These are phyloP conservation scores for Ceratocystis destructans DNA, from an alignment of 2,329 filamentous ascomycete genomes.

Conservation along the genomic window DNA sequence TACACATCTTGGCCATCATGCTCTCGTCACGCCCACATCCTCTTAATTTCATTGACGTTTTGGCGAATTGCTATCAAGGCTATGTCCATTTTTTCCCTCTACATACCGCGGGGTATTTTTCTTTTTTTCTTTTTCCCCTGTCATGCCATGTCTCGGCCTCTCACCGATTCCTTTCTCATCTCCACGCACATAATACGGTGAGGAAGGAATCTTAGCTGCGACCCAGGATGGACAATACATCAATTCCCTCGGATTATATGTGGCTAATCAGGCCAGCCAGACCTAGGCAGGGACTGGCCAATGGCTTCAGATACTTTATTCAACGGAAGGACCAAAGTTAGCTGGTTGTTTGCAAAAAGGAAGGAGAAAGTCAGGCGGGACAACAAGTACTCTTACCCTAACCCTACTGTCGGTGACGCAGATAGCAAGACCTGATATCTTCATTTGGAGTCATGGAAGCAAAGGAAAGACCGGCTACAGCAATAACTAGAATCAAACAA, in stretches of 20 bases:
- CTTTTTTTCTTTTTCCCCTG: background rate
- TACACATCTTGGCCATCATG: no score
- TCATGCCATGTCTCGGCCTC: background rate
- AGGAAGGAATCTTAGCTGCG: background rate
- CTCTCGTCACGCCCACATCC: no score
- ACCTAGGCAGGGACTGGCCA: background rate
- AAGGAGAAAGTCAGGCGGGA: background rate
- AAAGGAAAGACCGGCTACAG: background rate
- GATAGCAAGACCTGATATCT: background rate
- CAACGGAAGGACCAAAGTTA: background rate
- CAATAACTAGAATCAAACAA: background rate
- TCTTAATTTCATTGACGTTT: no score
- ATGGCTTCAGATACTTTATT: background rate
- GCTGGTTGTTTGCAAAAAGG: background rate
- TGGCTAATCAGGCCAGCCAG: background rate
- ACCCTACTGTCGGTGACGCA: no score
- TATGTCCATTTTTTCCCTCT: background rate
- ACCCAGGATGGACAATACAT: background rate
- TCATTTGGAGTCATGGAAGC: background rate
- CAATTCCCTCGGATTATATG: background rate
- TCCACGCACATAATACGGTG: conserved; percentile 4
- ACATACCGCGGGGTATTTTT: background rate
- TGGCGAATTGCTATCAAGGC: no score
- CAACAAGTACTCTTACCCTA: no score
- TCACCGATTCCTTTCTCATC: conserved; percentile 1